Conservation (phyloP, 2,329 filamentous ascomycete genomes). For the Fusarium praegraminearum region DNA sequence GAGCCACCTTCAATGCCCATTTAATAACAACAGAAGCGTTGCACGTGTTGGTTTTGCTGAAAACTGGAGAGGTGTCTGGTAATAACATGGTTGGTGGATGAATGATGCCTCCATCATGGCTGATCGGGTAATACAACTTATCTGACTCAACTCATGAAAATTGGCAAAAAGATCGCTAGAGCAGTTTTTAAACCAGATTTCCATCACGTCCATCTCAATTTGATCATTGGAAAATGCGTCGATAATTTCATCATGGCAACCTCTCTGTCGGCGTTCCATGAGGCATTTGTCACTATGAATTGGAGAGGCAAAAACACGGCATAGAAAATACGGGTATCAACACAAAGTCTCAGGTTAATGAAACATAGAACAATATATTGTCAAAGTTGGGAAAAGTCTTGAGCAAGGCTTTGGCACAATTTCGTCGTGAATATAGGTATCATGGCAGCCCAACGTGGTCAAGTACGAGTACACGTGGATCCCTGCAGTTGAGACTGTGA, state of each 20-base stretch:
- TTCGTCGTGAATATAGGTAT: background rate
- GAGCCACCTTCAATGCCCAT: background rate
- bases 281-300: background rate
- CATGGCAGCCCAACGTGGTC: background rate
- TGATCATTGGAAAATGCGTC: background rate
- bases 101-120: slow-evolving; percentile 19
- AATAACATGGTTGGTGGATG: background rate
- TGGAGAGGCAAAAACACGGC: background rate
- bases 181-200: too few relatives aligned
- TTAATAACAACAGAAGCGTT: background rate
- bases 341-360: background rate
- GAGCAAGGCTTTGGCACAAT: too few relatives aligned
- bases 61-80: background rate
- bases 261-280: slow-evolving; percentile 3
- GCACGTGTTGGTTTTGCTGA: background rate
- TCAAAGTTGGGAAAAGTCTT: background rate
- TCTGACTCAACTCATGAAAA: background rate
- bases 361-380: background rate
- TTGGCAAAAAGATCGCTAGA: background rate
- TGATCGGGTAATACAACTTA: background rate
- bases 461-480: background rate
- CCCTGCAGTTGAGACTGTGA: background rate
- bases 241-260: slow-evolving; percentile 16
- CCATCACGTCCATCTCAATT: background rate
- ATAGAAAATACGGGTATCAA: background rate